Evolutionary conservation across 2,329 filamentous ascomycete genomes (phyloP), one percentile per base, ranked within the genome.

Genomic region (Penicillium digitatum): DNA sequence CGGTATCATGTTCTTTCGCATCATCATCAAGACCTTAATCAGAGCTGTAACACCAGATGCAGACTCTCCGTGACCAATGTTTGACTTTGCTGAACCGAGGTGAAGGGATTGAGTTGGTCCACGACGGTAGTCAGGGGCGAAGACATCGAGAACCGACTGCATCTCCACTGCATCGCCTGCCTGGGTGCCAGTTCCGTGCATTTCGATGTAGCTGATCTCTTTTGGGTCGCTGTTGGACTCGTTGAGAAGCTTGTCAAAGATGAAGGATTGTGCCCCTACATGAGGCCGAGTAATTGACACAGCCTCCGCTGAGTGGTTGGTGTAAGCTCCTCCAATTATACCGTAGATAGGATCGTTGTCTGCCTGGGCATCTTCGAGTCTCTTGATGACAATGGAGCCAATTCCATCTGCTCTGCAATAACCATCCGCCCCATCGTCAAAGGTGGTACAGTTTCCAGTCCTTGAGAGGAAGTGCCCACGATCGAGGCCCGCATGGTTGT

Each of bases 161-260:
- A 93, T 92, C 70, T 96, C 91, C 4, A 85, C 87, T 8, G 85
- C 86, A 66, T 95, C 90, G 57, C 89, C 90, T 31, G 88, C 89
- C 71, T 94, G 89, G 0, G 89, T 95, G 31, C 90, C 90, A 3
- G 90, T 95, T 14, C 89, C 90, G 70, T 95, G 90, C 86, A 94
- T 90, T 73, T 95, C 90, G 9, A 95, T 86, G 66, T 93, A 95
- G 71, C 85, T 85, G 46, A 95, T 81, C 59, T 92, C 87, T 48
- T 85, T 81, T 1, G 89, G 87, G 65, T 92, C 86, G 22, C 94
- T 81, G 55, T 87, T 86, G 39, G 88, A 86, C 40, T 88, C 82
- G 45, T 87, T 82, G 1, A 94, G 78, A 27, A 94, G 85, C 37
- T 83, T 79, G 53, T 82, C 82, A 65, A 87, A 93, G 11, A 94